Base-by-base conservation (phyloP, 176 grass and related monocot species). In the Chloris gayana region DNA sequence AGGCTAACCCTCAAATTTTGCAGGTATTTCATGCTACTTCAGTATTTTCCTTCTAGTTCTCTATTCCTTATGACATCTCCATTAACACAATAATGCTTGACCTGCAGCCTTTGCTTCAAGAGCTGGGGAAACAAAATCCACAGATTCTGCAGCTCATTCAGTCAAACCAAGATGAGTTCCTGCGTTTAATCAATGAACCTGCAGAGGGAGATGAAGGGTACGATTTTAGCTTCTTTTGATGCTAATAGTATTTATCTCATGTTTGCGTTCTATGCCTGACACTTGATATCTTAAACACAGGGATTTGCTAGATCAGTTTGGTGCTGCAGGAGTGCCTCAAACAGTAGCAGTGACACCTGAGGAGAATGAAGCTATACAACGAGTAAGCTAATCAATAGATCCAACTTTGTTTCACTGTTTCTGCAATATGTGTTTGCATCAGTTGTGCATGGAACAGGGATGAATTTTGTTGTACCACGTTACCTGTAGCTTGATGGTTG, bases 71-170 rank as follows among this genome's bases (percentile, higher is more conserved):
- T 11, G 7, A 25, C 24, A 47, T 49, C 19, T 33, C 42, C 24
- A 61, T 30, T 88, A 33, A 72, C 41, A 21, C 18, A 50, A 7
- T 1, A 39, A 42, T 70, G 19, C 50, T 67, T 46, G 35, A 21
- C 70, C 42, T 81, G 74, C 74, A 98, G 95, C 95, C 95, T 24
- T 78, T 98, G 95, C 95, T 98, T 86, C 95, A 98, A 87, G 95
- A 98, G 45, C 69, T 98, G 49, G 90, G 88, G 73, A 98, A 98
- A 70, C 95, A 98, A 84, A 98, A 98, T 72, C 95, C 95, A n/a
- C 95, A 93, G 68, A 89, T 98, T 86, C 83, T 98, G 81, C 90
- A 89, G 81, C 90, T 98, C 35, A 98, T 98, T 81, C 92, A 95
- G 84, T 90, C 95, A 64, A 94, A 98, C 67, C 92, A 98, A 84